Conservation (phyloP, 768 basidiomycete species). For the Favolaschia claudopus region DNA sequence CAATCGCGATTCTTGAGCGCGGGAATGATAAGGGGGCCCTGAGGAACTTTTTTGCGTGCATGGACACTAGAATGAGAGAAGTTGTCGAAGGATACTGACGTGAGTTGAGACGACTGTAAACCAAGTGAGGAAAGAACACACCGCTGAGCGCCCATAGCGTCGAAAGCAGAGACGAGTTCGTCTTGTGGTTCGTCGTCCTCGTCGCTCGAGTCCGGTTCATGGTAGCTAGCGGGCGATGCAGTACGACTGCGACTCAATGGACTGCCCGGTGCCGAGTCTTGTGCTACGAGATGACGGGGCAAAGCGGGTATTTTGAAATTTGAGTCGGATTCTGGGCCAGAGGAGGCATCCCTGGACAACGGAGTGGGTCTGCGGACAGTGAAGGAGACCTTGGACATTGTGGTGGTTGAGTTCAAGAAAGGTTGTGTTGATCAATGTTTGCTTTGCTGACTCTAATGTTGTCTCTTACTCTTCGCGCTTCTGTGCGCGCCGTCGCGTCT, state of each 20-base stretch:
- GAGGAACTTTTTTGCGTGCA: constrained; percentile 52
- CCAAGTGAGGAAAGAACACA: constrained; percentile 58
- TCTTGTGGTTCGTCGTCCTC: constrained; percentile 65
- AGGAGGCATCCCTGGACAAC: constrained; percentile 65
- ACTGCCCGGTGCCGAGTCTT: constrained; percentile 56
- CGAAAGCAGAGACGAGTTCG: constrained; percentile 76
- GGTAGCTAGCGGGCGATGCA: constrained; percentile 53
- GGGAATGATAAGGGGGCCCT: constrained; percentile 84
- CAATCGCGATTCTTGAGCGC: constrained; percentile 90
- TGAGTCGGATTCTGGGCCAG: constrained; percentile 67
- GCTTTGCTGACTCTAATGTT: no score
- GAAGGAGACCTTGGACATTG: constrained; percentile 72
- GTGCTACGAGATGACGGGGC: constrained; percentile 63
- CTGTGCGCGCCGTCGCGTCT: neutral
- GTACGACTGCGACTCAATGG: constrained; percentile 60
- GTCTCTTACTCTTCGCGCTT: no score
- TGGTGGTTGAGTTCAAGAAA: constrained; percentile 9
- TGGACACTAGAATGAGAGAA: constrained; percentile 45
- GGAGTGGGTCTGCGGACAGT: constrained; percentile 85
- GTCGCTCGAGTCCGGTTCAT: constrained; percentile 60
- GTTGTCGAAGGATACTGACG: constrained; percentile 52
- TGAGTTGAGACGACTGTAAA: constrained; percentile 74
- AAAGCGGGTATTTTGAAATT: constrained; percentile 66
- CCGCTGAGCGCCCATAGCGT: constrained; percentile 82
- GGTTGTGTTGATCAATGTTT: constrained; percentile 1